phyloP scores from a whole-genome alignment of 805 yeast genomes.

The Wickerhamiella bombiphila region DNA sequence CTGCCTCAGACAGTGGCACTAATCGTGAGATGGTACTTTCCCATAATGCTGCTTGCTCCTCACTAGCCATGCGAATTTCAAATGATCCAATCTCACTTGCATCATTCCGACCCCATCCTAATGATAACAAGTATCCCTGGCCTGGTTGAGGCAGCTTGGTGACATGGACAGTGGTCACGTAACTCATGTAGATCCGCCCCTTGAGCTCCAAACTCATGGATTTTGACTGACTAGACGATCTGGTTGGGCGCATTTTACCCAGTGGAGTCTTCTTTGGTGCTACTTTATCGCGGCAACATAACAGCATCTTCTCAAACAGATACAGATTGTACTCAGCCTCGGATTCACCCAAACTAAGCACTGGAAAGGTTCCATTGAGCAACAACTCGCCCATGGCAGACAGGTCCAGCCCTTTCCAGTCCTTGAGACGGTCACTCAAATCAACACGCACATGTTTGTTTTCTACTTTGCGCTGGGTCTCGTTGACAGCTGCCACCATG shows the following conservation, averaged over 20 bases:
- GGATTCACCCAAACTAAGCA: slow-evolving; percentile 39
- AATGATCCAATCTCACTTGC: slow-evolving; percentile 77
- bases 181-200: slow-evolving; percentile 70
- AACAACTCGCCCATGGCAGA: slow-evolving; percentile 73
- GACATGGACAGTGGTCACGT: slow-evolving; percentile 33
- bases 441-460: slow-evolving; percentile 58
- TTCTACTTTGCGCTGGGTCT: slow-evolving; percentile 84
- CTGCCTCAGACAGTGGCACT: slow-evolving; percentile 1
- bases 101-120: slow-evolving; percentile 34
- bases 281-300: slow-evolving; percentile 48
- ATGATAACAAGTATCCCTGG: slow-evolving; percentile 20
- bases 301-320: slow-evolving; percentile 58
- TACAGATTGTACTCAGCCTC: slow-evolving; percentile 86
- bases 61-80: slow-evolving; percentile 65
- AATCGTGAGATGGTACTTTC: slow-evolving; percentile 25
- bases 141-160: slow-evolving; percentile 19
- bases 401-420: slow-evolving; percentile 84
- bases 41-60: slow-evolving; percentile 78
- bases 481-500: slow-evolving; percentile 79
- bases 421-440: slow-evolving; percentile 57
- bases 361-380: slow-evolving; percentile 49
- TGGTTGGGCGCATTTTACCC: slow-evolving; percentile 31
- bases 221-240: slow-evolving; percentile 7
- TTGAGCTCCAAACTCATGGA: slow-evolving; percentile 38
- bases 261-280: slow-evolving; percentile 36